phyloP scores from a whole-genome alignment of 1,139 yeast species.

The Arxiozyma slooffiae region DNA sequence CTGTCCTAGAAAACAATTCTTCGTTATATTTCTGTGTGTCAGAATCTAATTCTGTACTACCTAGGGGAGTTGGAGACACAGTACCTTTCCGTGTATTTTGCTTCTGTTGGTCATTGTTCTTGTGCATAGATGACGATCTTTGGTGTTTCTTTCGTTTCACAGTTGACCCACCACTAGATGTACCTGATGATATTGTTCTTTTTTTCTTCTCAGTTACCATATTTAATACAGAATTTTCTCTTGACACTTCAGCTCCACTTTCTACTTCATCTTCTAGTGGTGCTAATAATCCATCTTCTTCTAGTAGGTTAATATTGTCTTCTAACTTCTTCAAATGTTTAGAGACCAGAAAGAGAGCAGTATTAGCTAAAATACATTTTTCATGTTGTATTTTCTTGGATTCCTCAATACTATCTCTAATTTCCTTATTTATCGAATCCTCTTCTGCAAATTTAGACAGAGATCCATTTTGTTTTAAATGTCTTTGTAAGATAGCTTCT shows the following conservation, averaged over 20 bases:
- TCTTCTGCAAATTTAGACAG: constrained; percentile 78
- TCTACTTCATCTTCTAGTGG: constrained; percentile 36
- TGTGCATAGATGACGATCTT: constrained; percentile 11
- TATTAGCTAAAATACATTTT: constrained; percentile 70
- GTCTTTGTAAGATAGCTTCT: constrained; percentile 73
- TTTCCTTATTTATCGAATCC: constrained; percentile 51
- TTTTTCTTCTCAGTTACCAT: constrained; percentile 17
- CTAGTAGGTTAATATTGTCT: constrained; percentile 64
- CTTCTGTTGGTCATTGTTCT: neutral
- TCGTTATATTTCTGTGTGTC: constrained; percentile 5
- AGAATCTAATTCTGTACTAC: neutral
- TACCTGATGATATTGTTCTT: constrained; percentile 15
- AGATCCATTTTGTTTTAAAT: constrained; percentile 76
- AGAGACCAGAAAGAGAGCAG: constrained; percentile 66
- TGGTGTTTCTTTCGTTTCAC: constrained; percentile 19
- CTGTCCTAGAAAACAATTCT: constrained; percentile 11
- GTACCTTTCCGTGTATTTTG: neutral
- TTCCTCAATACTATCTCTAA: constrained; percentile 56
- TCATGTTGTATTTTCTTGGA: constrained; percentile 62
- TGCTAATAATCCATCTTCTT: constrained; percentile 70
- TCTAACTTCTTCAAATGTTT: constrained; percentile 68
- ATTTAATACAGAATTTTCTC: constrained; percentile 22
- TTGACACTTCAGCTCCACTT: constrained; percentile 23
- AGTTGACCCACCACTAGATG: constrained; percentile 7
- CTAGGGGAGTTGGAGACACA: constrained; percentile 1